Conservation (phyloP, 1,284 basidiomycete species). For the Stereum hirsutum region DNA sequence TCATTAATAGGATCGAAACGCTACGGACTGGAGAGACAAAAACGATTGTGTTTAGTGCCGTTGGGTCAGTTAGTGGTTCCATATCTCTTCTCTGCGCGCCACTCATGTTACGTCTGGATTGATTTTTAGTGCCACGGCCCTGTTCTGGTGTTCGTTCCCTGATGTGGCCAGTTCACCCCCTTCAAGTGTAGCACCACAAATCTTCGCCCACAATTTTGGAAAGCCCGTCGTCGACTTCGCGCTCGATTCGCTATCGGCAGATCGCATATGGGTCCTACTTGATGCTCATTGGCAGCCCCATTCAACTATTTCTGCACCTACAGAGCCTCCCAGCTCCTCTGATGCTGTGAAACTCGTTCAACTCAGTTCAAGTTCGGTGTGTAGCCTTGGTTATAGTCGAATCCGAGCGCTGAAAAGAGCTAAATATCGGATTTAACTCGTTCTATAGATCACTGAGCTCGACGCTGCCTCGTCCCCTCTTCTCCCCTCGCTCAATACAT, state of each 20-base stretch:
- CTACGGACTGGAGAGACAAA: slow-evolving; percentile 21
- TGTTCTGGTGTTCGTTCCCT: slow-evolving; percentile 37
- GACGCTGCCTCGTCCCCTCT: background rate
- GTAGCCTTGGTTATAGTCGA: background rate
- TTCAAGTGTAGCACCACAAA: slow-evolving; percentile 7
- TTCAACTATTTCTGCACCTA: background rate
- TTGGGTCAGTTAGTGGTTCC: slow-evolving; percentile 42
- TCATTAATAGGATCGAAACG: slow-evolving; percentile 42
- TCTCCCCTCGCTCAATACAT: slow-evolving; percentile 1
- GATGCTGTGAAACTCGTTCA: slow-evolving; percentile 7
- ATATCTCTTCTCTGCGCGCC: background rate
- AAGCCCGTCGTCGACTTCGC: slow-evolving; percentile 54
- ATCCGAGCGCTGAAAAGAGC: too few species aligned
- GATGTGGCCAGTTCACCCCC: slow-evolving; percentile 8
- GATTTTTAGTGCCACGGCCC: slow-evolving; percentile 50
- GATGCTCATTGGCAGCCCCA: slow-evolving; percentile 26
- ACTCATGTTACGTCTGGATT: slow-evolving; percentile 1
- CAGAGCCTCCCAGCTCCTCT: background rate
- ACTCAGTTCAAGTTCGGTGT: slow-evolving; percentile 5
- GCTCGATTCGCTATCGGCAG: slow-evolving; percentile 21
- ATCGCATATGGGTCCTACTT: slow-evolving; percentile 37
- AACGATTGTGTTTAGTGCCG: slow-evolving; percentile 52
- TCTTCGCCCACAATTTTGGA: slow-evolving; percentile 40
- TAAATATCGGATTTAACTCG: background rate
- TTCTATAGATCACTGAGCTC: background rate